Evolutionary conservation across 208 protist species (phyloP), one percentile per base, ranked within the genome.

Genomic region (Leishmania tarentolae): DNA sequence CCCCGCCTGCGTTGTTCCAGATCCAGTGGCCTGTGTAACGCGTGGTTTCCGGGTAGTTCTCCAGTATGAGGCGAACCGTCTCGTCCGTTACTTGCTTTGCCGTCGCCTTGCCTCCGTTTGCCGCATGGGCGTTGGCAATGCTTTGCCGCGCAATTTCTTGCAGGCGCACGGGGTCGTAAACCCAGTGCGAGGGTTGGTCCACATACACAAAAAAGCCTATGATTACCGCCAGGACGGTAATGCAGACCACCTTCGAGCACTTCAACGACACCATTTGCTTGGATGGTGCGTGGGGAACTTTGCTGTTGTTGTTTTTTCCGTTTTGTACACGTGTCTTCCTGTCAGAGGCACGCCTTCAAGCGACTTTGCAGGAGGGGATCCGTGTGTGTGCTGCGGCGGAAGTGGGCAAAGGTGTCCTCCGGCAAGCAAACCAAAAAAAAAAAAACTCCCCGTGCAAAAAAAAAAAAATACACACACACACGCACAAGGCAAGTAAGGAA

Each of bases 1-100:
- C 95, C 21, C 96, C 95, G 28, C 95, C 96, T 2, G 96, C 94
- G 79, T 96, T 97, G 91, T 98, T 98, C 88, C 91, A 97, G 31
- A 98, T 57, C 92, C 94, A 98, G n/a, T 71, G 40, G 9, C 89
- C 89, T 0, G 89, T 92, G 81, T 89, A 89, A 56, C 75, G 59
- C 28, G 94, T 93, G 56, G 91, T 86, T 63, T 83, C 15, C 15
- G 96, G 96, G 86, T 98, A 98, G 19, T 66, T 80, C 78, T 90
- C 78, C 31, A 90, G 50, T 65, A 97, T 84, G 40, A 86, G 83
- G 4, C 82, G 71, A 68, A 97, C 96, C 13, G 96, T 93, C 72
- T 87, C 85, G 5, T 92, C 83, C 15, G 94, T 82, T 15, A 96
- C 90, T 47, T 89, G 83, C 35, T 86, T 83, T 9, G 89, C 78